Evolutionary conservation across 2,329 filamentous ascomycete genomes (phyloP), one percentile per base, ranked within the genome.

Genomic region (Monosporascus sp.): DNA sequence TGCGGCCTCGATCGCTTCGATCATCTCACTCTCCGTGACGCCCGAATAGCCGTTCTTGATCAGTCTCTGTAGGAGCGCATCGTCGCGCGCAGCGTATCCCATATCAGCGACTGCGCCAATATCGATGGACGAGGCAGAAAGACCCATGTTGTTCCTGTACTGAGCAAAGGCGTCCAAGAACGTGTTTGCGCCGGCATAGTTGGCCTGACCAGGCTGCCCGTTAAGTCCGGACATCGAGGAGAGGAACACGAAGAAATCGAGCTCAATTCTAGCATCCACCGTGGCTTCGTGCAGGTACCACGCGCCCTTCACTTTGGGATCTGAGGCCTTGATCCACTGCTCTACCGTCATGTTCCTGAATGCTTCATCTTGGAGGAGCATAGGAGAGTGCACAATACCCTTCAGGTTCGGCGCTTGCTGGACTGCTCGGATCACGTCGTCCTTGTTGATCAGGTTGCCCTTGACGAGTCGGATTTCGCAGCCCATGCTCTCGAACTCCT

Each of bases 171-270:
- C 58, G 24, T 70, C 64, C 46, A 69, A 52, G 57, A 65, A 73
- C n/a, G 62, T 59, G 53, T 72, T 72, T 16, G 61, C 67, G 5
- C 67, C 65, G 7, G 61, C 55, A 48, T 73, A 73, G 45, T 68
- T 70, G 37, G 61, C 57, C 49, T 70, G 68, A 2, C 54, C 57
- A 3, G 54, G 44, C 7, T 57, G 52, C 1, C 61, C 66, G 11
- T 65, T 36, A 1, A 63, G 53, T 11, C 58, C 61, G 1, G 56
- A 55, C 22, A 62, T 45, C 19, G 67, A 69, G 3, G 56, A 60
- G 34, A 47, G 40, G 24, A 56, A 36, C 16, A 54, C 38, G 53
- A 69, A 69, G 55, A 71, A 67, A 47, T 63, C 59, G 14, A 60
- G 50, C 17, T 46, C 24, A 3, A 48, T 46, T 11, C 54, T 45